phyloP scores from a whole-genome alignment of 495 filamentous ascomycete genomes.

The Pseudevernia furfuracea region DNA sequence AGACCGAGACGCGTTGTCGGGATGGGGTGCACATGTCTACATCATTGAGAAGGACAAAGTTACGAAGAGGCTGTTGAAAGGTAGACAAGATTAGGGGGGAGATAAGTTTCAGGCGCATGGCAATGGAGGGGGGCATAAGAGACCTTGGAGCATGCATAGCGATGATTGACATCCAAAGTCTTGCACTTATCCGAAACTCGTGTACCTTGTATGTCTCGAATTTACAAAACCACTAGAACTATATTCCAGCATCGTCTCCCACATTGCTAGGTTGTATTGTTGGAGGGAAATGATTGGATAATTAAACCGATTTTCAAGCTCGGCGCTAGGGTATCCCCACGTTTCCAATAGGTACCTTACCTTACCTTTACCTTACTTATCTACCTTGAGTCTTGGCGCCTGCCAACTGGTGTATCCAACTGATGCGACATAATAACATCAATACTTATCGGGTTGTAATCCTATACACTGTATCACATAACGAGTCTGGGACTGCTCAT shows the following conservation, averaged over 20 bases:
- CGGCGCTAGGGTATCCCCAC: background rate
- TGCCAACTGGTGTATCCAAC: background rate
- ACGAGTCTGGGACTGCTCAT: background rate
- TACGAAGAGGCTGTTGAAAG: constrained; percentile 95
- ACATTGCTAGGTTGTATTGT: background rate
- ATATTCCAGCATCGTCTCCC: background rate
- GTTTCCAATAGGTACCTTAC: background rate
- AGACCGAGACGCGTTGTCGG: constrained; percentile 89
- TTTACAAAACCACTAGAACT: background rate
- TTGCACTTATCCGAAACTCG: background rate
- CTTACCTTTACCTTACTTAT: too few species aligned
- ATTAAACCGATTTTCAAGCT: too few species aligned
- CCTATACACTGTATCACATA: background rate
- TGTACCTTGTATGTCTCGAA: background rate
- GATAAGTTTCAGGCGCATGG: constrained; percentile 11
- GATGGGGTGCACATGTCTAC: constrained; percentile 97
- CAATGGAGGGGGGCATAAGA: background rate
- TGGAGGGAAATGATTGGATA: too few species aligned
- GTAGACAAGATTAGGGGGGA: constrained; percentile 50
- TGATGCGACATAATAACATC: background rate
- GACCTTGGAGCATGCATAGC: constrained; percentile 8
- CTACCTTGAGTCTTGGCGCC: background rate
- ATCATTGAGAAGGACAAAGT: constrained; percentile 99
- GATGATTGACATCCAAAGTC: background rate
- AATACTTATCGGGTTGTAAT: background rate